phyloP scores from a whole-genome alignment of 2,329 filamentous ascomycete genomes.

The Diaporthe humulicola region DNA sequence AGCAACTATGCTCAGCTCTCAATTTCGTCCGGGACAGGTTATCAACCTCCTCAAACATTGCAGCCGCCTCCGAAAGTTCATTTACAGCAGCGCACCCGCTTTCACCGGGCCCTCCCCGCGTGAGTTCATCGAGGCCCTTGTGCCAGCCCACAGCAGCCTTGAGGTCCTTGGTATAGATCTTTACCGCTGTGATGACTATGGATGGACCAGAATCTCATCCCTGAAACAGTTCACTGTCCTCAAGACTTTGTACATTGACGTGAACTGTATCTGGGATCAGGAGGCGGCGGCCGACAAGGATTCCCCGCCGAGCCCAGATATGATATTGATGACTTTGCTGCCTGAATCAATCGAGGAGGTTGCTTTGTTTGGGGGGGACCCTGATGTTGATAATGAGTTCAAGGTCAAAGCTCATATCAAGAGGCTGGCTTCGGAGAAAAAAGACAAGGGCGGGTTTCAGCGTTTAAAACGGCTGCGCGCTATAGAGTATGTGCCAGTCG shows the following conservation, averaged over 20 bases:
- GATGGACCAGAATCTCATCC: not conserved
- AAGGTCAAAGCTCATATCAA: not conserved
- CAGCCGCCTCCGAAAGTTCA: not conserved
- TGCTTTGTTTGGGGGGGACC: not conserved
- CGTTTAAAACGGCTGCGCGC: not conserved
- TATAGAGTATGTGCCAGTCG: not conserved
- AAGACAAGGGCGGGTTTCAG: not conserved
- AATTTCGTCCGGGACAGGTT: not conserved
- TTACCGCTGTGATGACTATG: accelerated
- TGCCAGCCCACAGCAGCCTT: not conserved
- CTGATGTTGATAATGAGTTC: not conserved
- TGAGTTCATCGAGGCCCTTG: not conserved
- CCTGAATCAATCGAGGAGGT: not conserved
- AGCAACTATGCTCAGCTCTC: not conserved
- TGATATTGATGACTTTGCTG: not conserved
- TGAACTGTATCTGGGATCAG: not conserved
- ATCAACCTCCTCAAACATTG: not conserved
- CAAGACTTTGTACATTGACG: not conserved
- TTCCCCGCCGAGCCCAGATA: not conserved
- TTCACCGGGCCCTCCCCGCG: not conserved
- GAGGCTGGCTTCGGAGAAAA: not conserved
- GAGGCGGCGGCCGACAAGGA: not conserved
- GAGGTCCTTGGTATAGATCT: not conserved
- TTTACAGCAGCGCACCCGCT: not conserved
- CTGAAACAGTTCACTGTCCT: not conserved